Percentiles rank a stretch among this genome's conserved stretches.
Evolutionary conservation across 2,329 filamentous ascomycete species (phyloP).

Genomic region (Rhynchosporium agropyri): DNA sequence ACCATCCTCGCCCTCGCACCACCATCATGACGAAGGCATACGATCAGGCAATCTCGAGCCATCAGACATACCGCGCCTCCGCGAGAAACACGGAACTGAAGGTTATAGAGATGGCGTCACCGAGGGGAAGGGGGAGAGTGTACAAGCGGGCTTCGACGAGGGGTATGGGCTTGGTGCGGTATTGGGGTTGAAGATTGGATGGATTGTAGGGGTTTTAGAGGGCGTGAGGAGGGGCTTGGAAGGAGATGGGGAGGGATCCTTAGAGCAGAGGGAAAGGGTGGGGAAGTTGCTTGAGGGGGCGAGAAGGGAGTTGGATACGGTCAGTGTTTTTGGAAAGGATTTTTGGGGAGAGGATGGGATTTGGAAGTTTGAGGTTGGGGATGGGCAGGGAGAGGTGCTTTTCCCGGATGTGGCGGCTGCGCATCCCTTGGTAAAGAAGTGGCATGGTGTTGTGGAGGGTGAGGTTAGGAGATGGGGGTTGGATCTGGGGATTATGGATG

Average conservation of each 20-base stretch:
- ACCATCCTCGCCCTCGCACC: conserved; percentile 36
- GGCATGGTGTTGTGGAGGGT: conserved; percentile 52
- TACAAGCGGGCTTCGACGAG: conserved; percentile 90
- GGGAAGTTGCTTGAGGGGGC: conserved; percentile 52
- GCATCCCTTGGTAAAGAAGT: conserved; percentile 69
- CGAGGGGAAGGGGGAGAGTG: conserved; percentile 70
- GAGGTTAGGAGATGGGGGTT: conserved; percentile 48
- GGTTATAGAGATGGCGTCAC: conserved; percentile 91
- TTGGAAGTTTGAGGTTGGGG: conserved; percentile 65
- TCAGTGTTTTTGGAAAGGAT: conserved; percentile 63
- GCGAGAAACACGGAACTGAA: conserved; percentile 57
- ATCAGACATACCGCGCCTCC: conserved; percentile 41
- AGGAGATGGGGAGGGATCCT: conserved; percentile 29
- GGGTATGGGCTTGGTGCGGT: conserved; percentile 84
- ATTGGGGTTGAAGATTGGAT: conserved; percentile 74
- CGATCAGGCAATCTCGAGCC: conserved; percentile 32
- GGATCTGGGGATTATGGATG: conserved; percentile 40
- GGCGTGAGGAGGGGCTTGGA: conserved; percentile 60
- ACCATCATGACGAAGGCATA: not conserved
- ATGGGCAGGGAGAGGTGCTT: conserved; percentile 48
- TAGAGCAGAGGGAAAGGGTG: conserved; percentile 32
- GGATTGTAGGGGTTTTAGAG: conserved; percentile 76
- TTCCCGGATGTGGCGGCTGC: conserved; percentile 65
- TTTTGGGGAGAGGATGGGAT: conserved; percentile 72
- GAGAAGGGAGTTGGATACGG: conserved; percentile 60